Evolutionary conservation across 495 filamentous ascomycete genomes (phyloP).

Genomic region (Penicillium psychrofluorescens): DNA sequence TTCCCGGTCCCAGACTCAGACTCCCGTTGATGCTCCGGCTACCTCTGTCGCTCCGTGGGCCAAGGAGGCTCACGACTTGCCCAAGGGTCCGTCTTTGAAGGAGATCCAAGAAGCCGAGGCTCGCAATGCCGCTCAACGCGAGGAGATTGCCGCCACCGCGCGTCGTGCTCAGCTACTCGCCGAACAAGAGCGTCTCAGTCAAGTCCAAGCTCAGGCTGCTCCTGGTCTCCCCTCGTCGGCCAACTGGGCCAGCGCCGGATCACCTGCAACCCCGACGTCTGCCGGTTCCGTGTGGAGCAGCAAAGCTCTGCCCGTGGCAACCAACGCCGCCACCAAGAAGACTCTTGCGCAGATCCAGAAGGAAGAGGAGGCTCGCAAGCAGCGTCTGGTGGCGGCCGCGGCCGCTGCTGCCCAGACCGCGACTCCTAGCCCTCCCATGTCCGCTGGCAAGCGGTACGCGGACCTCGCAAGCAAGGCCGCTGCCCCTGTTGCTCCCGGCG

Average conservation of each 20-base stretch:
- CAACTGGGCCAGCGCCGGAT: constrained; percentile 78
- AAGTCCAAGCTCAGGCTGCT: constrained; percentile 47
- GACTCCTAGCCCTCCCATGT: constrained; percentile 41
- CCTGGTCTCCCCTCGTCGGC: constrained; percentile 81
- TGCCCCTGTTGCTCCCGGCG: constrained; percentile 27
- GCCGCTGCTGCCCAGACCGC: constrained; percentile 42
- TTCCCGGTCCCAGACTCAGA: constrained; percentile 67
- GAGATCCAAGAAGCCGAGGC: constrained; percentile 97
- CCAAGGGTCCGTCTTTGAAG: constrained; percentile 87
- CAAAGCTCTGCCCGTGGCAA: constrained; percentile 43
- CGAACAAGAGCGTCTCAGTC: constrained; percentile 75
- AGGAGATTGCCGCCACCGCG: constrained; percentile 73
- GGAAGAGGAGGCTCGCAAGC: constrained; percentile 89
- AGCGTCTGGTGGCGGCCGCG: constrained; percentile 51
- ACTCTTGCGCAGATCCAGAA: constrained; percentile 94
- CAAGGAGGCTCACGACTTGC: constrained; percentile 66
- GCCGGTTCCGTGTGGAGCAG: constrained; percentile 57
- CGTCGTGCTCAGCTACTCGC: constrained; percentile 61
- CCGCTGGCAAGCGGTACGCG: constrained; percentile 82
- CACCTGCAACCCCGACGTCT: constrained; percentile 50
- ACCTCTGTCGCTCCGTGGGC: constrained; percentile 90
- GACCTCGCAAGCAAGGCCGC: constrained; percentile 81
- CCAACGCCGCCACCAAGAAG: constrained; percentile 59
- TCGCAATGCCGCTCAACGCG: constrained; percentile 82
- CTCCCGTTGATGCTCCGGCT: constrained; percentile 52